Conservation (phyloP, 805 yeast species). For the Wickerhamiella vanderwaltii region DNA sequence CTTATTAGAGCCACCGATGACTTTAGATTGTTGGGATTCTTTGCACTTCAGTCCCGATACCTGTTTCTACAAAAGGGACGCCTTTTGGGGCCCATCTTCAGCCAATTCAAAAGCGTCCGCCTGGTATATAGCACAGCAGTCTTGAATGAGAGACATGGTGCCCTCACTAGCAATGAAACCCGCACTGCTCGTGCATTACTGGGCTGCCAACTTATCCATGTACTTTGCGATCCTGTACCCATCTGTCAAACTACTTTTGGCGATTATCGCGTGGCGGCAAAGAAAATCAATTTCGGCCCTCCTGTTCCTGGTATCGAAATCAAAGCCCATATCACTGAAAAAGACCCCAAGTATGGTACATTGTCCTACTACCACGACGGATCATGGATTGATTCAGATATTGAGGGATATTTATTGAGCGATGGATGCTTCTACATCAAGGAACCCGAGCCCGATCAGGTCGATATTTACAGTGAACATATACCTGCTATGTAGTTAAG, state of each 20-base stretch:
- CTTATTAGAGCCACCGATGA: constrained; percentile 21
- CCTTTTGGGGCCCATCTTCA: constrained; percentile 18
- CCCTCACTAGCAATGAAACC: constrained; percentile 21
- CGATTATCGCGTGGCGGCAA: constrained; percentile 21
- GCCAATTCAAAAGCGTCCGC: constrained; percentile 22
- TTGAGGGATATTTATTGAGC: constrained; percentile 1
- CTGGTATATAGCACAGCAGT: constrained; percentile 23
- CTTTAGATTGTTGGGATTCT: constrained; percentile 16
- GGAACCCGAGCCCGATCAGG: constrained; percentile 4
- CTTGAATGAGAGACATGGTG: constrained; percentile 13
- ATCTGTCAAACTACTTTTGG: constrained; percentile 27
- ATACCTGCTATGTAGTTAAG: neutral
- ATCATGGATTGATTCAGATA: neutral
- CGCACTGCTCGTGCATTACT: constrained; percentile 25
- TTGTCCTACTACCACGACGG: neutral
- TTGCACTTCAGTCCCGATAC: constrained; percentile 13
- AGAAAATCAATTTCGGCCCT: constrained; percentile 9
- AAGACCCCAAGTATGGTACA: constrained; percentile 2
- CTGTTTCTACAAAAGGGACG: constrained; percentile 22
- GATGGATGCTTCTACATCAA: constrained; percentile 12
- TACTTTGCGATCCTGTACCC: constrained; percentile 25
- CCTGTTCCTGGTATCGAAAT: constrained; percentile 10
- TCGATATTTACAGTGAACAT: constrained; percentile 9
- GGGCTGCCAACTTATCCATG: constrained; percentile 28
- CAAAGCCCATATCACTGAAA: neutral